Base-by-base conservation (phyloP, 2,329 filamentous ascomycete species). In the Allantophomopsis cytisporea region DNA sequence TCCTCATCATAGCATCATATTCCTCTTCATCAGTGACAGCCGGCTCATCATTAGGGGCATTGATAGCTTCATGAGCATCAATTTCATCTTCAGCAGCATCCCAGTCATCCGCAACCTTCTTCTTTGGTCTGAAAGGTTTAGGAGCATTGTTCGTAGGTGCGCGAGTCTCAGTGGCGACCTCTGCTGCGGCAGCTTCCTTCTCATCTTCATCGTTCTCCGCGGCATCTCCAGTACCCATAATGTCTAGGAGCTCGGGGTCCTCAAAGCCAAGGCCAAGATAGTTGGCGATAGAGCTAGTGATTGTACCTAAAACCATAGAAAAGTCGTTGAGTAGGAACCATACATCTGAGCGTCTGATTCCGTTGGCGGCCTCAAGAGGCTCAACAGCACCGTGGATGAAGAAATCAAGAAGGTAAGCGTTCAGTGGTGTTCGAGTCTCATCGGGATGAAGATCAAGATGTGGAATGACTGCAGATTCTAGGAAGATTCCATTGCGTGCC, bases 271-370 rank as follows among this genome's bases (percentile, higher is more conserved):
- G 59, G 15, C 69, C 68, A 45, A 78, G 61, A 48, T 78, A 71
- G 44, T 70, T 71, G 5, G 64, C 64, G 2, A 83, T 54, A 36
- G 71, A 76, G 0, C 78, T 77, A 28, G 83, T 71, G 46, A 91
- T 83, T 8, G 84, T 84, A 1, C 80, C 79, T 1, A 84, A 62
- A 0, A 80, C 54, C 15, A 73, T 62, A 12, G 71, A 76, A 54
- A 78, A 77, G 50, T 80, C 71, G 43, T 85, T 83, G 2, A 87
- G 63, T 2, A 70, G 52, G 50, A 80, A 87, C 83, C 82, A 88
- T 7, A 84, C 66, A 44, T 86, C 79, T 4, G 73, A 71, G 1
- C 62, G 60, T 35, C 71, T 73, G 51, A 89, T 76, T 2, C 69
- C 65, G 52, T 89, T 88, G 21, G 76, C 79, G 0, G 56, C 60